Percentiles rank a stretch among this genome's conserved stretches.
phyloP scores from a whole-genome alignment of 352 stramenopile genomes.

The Phytophthora sansomeana region DNA sequence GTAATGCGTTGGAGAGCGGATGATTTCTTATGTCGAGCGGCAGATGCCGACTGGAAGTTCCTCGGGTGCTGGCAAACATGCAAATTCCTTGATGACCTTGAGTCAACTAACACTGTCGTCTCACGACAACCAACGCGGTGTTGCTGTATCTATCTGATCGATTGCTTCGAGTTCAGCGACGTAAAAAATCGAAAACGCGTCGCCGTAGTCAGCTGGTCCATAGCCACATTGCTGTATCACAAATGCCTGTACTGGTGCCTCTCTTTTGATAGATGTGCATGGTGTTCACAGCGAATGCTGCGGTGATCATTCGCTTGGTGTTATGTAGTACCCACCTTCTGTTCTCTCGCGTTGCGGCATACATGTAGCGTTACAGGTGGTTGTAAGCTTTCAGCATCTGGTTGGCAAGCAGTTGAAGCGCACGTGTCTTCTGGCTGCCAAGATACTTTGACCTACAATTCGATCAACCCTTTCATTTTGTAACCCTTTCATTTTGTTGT shows the following conservation, averaged over 20 bases:
- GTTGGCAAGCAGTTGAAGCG: not conserved
- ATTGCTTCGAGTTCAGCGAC: conserved; percentile 5
- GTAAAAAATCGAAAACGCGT: conserved; percentile 3
- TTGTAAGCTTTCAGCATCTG: not conserved
- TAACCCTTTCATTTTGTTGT: conserved; percentile 17
- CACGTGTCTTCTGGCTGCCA: not conserved
- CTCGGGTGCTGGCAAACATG: conserved; percentile 15
- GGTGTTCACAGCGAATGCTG: not conserved
- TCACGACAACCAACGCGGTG: not conserved
- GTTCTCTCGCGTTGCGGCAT: not conserved
- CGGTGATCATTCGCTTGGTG: not conserved
- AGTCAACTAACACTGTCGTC: conserved; percentile 1
- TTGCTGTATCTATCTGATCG: conserved; percentile 4
- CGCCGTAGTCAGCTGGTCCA: conserved; percentile 13
- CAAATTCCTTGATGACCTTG: conserved; percentile 11
- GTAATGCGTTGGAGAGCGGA: not conserved
- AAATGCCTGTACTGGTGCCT: not conserved
- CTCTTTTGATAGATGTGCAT: conserved; percentile 8
- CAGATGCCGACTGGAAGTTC: conserved; percentile 13
- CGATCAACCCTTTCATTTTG: not conserved
- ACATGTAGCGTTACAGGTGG: not conserved
- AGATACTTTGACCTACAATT: conserved; percentile 14
- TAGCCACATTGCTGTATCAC: not conserved
- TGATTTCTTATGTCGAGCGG: conserved; percentile 15
- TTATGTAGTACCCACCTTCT: not conserved